phyloP scores from a whole-genome alignment of 257 asterid species.

The Marsdenia floribunda region DNA sequence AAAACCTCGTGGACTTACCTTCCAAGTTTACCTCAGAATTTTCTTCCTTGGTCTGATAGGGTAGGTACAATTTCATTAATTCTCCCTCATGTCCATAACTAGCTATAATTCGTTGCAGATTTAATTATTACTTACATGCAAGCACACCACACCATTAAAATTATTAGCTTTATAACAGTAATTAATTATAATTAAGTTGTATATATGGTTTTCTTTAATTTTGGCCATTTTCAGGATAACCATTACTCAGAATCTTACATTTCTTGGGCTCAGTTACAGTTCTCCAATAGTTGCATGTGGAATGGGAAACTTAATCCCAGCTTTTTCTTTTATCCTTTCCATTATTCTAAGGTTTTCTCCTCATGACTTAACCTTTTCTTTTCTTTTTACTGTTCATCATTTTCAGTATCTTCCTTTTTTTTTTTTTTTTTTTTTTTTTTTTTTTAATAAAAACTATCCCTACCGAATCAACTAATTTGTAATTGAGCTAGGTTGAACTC shows the following conservation, averaged over 20 bases:
- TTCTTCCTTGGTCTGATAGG: constrained; percentile 67
- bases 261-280: constrained; percentile 65
- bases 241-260: constrained; percentile 68
- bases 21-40: constrained; percentile 37
- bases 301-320: constrained; percentile 66
- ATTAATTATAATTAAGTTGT: no score
- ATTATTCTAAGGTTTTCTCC: constrained; percentile 46
- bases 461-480: no score
- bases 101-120: no score
- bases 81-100: background rate
- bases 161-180: no score
- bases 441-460: no score
- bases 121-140: no score
- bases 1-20: constrained; percentile 33
- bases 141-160: no score
- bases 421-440: no score
- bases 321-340: constrained; percentile 56
- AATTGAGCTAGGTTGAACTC: no score
- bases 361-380: background rate
- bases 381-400: no score
- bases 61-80: constrained; percentile 16
- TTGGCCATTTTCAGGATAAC: constrained; percentile 46
- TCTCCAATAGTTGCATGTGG: constrained; percentile 81
- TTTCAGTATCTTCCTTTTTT: background rate
- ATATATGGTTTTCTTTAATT: no score